Evolutionary conservation across 495 filamentous ascomycete species (phyloP), one percentile per base, ranked within the genome.

Genomic region (Aspergillus nanangensis): DNA sequence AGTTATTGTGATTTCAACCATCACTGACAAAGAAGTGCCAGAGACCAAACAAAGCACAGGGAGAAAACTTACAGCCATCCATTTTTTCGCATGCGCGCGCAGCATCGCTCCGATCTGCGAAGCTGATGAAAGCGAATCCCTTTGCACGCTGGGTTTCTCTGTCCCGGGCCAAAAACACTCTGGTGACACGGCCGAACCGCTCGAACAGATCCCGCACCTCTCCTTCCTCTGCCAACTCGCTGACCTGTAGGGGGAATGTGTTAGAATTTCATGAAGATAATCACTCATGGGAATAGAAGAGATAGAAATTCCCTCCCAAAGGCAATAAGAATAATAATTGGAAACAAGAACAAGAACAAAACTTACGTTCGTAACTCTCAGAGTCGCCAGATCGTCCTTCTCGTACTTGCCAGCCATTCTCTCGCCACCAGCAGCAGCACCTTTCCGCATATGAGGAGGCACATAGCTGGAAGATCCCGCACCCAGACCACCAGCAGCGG

Each of bases 61-160:
- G 4, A 48, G 19, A 45, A 50, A 50, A 77, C 82, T 64, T 75
- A 86, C 82, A 96, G 53, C 94, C 94, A 72, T 98, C 93, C 85
- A 98, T 87, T 76, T 95, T 97, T 71, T 87, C 84, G 70, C 91
- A 96, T 7, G 93, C 93, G 69, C 82, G 86, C 46, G 86, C 82
- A 44, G 93, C 93, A 69, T 98, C 94, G 47, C 71, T 66, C 53
- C 92, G 79, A 52, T 97, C 93, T 39, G 82, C 83, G 67, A 90
- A 98, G 65, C 87, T 94, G 72, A 98, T 95, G 65, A 98, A 98
- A 14, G 93, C 93, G 60, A 97, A 98, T 35, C 93, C 93, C 79
- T 98, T 98, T 42, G 94, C 93, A 54, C 89, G 62, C 45, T 87
- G 85, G 25, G 94, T 97, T 38, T 97, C 94, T 62, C 93, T 76